Evolutionary conservation across 2,329 filamentous ascomycete species (phyloP).

Genomic region (Pseudomassariella vexata): DNA sequence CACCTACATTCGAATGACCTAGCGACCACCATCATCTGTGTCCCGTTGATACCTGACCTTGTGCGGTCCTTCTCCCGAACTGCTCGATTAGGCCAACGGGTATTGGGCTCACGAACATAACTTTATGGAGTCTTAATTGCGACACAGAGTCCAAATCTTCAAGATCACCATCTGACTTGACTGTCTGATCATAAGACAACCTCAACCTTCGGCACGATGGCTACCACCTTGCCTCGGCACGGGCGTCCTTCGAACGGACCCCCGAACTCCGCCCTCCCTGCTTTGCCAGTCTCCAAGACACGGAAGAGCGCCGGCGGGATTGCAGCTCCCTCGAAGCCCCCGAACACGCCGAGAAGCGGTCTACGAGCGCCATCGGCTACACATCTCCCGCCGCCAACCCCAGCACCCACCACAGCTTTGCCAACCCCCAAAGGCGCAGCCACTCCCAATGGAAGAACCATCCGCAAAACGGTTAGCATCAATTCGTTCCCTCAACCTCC

Average conservation of each 20-base stretch:
- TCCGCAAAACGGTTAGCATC: slow-evolving; percentile 88
- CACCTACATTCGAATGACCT: too few species aligned
- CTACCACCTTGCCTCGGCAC: slow-evolving; percentile 61
- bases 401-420: slow-evolving; percentile 46
- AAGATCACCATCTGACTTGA: too few species aligned
- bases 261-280: slow-evolving; percentile 66
- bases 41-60: too few species aligned
- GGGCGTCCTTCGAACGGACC: slow-evolving; percentile 65
- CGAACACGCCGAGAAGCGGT: slow-evolving; percentile 49
- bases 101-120: too few species aligned
- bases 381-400: slow-evolving; percentile 42
- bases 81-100: too few species aligned
- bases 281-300: slow-evolving; percentile 67
- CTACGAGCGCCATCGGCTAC: slow-evolving; percentile 56
- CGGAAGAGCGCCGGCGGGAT: slow-evolving; percentile 57
- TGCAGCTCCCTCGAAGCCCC: slow-evolving; percentile 33
- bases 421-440: slow-evolving; percentile 51
- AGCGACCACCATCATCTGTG: too few species aligned
- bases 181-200: too few species aligned
- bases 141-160: too few species aligned
- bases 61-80: too few species aligned
- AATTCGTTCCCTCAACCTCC: slow-evolving; percentile 91
- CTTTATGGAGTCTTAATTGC: too few species aligned
- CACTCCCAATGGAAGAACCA: slow-evolving; percentile 57
- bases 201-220: slow-evolving; percentile 35